These are phyloP conservation scores for Geosmithia putterillii DNA, from an alignment of 2,329 filamentous ascomycete genomes.

Conservation along the genomic window DNA sequence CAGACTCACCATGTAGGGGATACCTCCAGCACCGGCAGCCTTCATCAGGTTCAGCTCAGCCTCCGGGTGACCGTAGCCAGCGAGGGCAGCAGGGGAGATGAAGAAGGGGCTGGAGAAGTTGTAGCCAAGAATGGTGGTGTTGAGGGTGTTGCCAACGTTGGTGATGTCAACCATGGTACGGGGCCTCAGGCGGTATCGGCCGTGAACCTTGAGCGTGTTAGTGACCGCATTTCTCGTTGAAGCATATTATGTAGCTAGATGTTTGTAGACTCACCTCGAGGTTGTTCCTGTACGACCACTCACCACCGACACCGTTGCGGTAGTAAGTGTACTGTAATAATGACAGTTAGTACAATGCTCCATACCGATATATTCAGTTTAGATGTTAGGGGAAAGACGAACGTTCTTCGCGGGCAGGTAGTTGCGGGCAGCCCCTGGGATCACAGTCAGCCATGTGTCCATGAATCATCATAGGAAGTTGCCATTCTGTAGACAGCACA, in stretches of 20 bases:
- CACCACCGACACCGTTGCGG: constrained; percentile 40
- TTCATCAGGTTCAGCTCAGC: constrained; percentile 37
- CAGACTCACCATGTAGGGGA: constrained; percentile 32
- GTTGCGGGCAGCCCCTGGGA: constrained; percentile 27
- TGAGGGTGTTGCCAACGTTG: constrained; percentile 23
- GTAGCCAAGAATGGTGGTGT: constrained; percentile 37
- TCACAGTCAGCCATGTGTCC: neutral
- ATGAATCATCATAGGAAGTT: neutral
- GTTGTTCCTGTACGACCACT: constrained; percentile 45
- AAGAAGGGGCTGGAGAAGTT: constrained; percentile 43
- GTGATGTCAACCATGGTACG: constrained; percentile 37
- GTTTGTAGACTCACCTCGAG: constrained; percentile 23
- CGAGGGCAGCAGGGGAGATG: constrained; percentile 36
- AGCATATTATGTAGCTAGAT: neutral
- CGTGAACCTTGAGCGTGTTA: constrained; percentile 42
- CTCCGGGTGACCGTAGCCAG: constrained; percentile 27
- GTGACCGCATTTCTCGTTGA: neutral
- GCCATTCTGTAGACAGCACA: neutral
- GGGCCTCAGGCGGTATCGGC: constrained; percentile 33
- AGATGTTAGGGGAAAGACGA: neutral
- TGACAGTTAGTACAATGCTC: neutral
- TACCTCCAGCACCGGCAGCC: constrained; percentile 31
- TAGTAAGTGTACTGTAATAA: constrained; percentile 36
- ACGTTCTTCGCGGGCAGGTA: constrained; percentile 27
- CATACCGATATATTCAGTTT: neutral